These are phyloP conservation scores for Hyaloperonospora brassicae DNA, from an alignment of 352 stramenopile genomes.

Conservation along the genomic window DNA sequence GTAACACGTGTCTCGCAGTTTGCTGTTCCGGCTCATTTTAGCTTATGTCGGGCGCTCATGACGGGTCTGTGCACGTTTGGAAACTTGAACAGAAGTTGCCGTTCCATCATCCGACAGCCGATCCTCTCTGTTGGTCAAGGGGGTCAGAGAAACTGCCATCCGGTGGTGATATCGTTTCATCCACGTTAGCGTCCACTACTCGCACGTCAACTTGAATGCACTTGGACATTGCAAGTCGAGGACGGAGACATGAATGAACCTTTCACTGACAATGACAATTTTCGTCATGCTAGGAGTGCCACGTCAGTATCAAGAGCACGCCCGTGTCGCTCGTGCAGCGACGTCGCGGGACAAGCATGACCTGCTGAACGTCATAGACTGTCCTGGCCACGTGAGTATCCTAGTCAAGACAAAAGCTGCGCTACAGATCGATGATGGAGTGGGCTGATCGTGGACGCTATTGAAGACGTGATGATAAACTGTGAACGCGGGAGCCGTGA, in stretches of 20 bases:
- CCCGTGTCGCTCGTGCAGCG: slow-evolving; percentile 92
- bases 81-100: slow-evolving; percentile 21
- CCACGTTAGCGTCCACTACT: no score
- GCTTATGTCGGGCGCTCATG: slow-evolving; percentile 47
- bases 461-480: slow-evolving; percentile 98
- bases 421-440: slow-evolving; percentile 91
- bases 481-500: slow-evolving; percentile 21
- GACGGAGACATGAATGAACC: no score
- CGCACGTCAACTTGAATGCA: slow-evolving; percentile 2
- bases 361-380: slow-evolving; percentile 95
- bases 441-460: slow-evolving; percentile 93
- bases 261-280: slow-evolving; percentile 3
- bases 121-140: neutral
- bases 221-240: no score
- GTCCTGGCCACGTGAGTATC: slow-evolving; percentile 96
- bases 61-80: slow-evolving; percentile 64
- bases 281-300: slow-evolving; percentile 68
- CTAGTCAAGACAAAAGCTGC: slow-evolving; percentile 92
- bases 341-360: slow-evolving; percentile 93
- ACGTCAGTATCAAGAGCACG: slow-evolving; percentile 95
- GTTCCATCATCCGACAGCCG: neutral
- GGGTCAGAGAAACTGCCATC: neutral
- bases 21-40: slow-evolving; percentile 36
- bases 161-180: no score
- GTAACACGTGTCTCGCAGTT: slow-evolving; percentile 55